Evolutionary conservation across 305 asterid genomes (phyloP), one percentile per base, ranked within the genome.

Genomic region (Euphrasia arctica): DNA sequence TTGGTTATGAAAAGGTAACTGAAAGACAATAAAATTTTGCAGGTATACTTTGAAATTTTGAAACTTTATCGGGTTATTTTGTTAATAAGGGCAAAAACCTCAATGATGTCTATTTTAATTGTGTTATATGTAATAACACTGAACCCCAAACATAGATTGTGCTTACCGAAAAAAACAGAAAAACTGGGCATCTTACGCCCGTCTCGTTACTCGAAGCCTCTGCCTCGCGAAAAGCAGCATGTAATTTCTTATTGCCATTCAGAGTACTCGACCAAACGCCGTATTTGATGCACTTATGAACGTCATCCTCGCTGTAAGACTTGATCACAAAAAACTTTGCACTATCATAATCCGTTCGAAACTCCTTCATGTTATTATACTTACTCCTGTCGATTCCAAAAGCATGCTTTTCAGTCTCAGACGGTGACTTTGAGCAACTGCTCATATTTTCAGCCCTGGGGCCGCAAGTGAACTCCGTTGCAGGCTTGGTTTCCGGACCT

Each of bases 221-320:
- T n/a, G 81, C 86, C 55, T 79, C 92, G 32, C 68, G 67, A 64
- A 74, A 83, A 70, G 85, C 87, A 75, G 80, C 66, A 59, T 82
- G 85, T 34, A 86, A 34, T 71, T 86, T 86, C 82, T 67, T 80
- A 60, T 86, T 86, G 15, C 95, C 91, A 62, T 75, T 80, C 1
- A 74, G 87, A 47, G 95, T 86, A 68, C 95, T 86, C 0, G 95
- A 84, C 94, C 94, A 86, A 55, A 86, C 94, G 71, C 80, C 80
- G 58, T 83, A 83, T 58, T 86, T 86, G 70, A 86, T 75, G 78
- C 85, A 78, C 71, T 82, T 86, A 74, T 86, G 94, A 68, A 86
- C 14, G 56, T 83, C 82, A 31, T 86, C 90, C 69, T 86, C 94
- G 54, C 88, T 81, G 69, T 76, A 83, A 1, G 94, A 86, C 79